Base-by-base conservation (phyloP, 2,329 filamentous ascomycete species). In the Sporothrix brasiliensis region DNA sequence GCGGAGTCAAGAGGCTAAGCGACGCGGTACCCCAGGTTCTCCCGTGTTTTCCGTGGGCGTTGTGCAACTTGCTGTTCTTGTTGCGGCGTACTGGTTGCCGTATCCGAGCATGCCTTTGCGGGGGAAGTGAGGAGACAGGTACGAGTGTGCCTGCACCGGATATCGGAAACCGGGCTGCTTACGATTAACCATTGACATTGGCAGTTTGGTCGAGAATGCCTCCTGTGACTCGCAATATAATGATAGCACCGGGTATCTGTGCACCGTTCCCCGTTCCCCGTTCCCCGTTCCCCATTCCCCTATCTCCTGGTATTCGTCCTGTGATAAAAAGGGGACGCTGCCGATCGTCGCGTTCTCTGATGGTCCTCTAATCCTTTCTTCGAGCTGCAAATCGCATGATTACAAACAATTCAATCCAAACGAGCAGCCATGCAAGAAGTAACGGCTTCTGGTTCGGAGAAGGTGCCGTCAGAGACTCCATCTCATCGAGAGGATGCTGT, bases 11-110 rank as follows among this genome's bases (percentile, higher is more conserved):
- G 34, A n/a, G n/a, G n/a, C n/a, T n/a, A n/a, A n/a, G n/a, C n/a
- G n/a, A n/a, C n/a, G n/a, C n/a, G n/a, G n/a, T n/a, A 60, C 56
- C 56, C 56, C 56, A 61, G 56, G 4, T 61, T 61, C 34, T 44
- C 34, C 56, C 34, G 14, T 44, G 34, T 24, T 61, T 24, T 21
- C 19, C 14, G 2, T 44, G 30, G 56, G 34, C 6, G 19, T n/a
- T 60, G 19, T 34, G 16, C 34, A 24, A 6, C 9, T 41, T 60
- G 56, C 27, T 34, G 56, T 24, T 60, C 30, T n/a, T 34, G 56
- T 21, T 24, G 56, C 24, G 56, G 34, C 34, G 19, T 44, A 9
- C 4, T 44, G 56, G 34, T 41, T 61, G 34, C 56, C 56, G 56
- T 61, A 7, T 61, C n/a, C 56, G n/a, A 61, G 11, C 34, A 24